Base-by-base conservation (phyloP, 345 rosid species). In the Hevea brasiliensis region DNA sequence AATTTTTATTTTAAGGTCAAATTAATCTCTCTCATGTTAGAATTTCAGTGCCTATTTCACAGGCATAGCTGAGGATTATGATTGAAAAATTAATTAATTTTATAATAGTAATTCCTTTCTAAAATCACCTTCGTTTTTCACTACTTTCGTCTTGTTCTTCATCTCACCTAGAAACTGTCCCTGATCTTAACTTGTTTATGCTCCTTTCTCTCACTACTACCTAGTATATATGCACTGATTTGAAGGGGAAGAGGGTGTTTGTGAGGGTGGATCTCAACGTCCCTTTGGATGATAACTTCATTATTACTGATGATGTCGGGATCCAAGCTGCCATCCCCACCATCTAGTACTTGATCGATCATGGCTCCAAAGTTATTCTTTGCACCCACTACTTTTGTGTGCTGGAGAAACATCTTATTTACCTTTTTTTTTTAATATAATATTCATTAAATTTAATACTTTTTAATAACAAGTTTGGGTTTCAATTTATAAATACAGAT, bases 171-270 rank as follows among this genome's bases (percentile, higher is more conserved):
- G 17, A 64, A 24, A 29, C 42, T 10, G 4, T 17, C n/a, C 42
- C 20, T 42, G 12, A 1, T 3, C 41, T 29, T 18, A 32, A 32
- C 42, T 17, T 48, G 0, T 45, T 17, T 37, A 53, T 8, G 20
- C n/a, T 68, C 32, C 47, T 65, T 44, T 65, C 2, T 8, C 18
- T 50, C 12, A 9, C n/a, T 0, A 1, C 55, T n/a, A n/a, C n/a
- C n/a, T n/a, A n/a, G n/a, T n/a, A n/a, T n/a, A 50, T 21, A 7
- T 12, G 2, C 17, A 29, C 11, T 35, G 89, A 87, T 75, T 75
- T 89, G 85, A 85, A 85, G 65, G 93, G 93, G n/a, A 89, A 89
- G 84, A 78, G 79, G 67, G 93, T 89, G 59, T 89, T 89, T 45
- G 89, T 85, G 15, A 74, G 82, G n/a, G 79, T 79, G 18, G 82